phyloP scores from a whole-genome alignment of 2,329 filamentous ascomycete species.

The Apiospora phragmitis region DNA sequence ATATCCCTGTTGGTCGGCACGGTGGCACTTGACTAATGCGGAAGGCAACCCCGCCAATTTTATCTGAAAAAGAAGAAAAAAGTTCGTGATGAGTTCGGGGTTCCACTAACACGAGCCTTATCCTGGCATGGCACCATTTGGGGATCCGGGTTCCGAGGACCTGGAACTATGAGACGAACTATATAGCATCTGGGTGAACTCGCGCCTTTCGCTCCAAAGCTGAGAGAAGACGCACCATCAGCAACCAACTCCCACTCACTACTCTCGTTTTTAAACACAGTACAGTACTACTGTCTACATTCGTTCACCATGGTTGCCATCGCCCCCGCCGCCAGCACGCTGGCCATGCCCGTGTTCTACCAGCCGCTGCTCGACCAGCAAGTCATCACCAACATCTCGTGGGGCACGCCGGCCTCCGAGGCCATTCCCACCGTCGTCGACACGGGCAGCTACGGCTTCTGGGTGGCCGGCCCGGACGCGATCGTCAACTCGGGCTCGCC shows the following conservation, averaged over 20 bases:
- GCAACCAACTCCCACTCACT: background rate
- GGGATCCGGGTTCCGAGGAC: background rate
- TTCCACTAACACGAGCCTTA: constrained; percentile 3
- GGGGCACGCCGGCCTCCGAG: constrained; percentile 3
- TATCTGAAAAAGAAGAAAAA: background rate
- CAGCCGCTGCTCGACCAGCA: constrained; percentile 7
- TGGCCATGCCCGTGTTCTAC: constrained; percentile 12
- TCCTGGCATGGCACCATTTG: background rate
- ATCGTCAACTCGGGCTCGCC: constrained; percentile 14
- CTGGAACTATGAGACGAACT: background rate
- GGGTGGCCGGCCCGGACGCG: constrained; percentile 11
- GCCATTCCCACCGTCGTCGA: constrained; percentile 11
- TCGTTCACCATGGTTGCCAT: constrained; percentile 17
- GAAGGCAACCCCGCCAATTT: background rate
- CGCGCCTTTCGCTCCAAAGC: background rate
- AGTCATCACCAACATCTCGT: constrained; percentile 14
- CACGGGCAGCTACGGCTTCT: constrained; percentile 14
- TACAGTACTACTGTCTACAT: no score
- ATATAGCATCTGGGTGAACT: background rate
- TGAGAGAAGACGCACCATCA: background rate
- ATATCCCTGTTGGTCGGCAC: background rate
- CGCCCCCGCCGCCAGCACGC: constrained; percentile 13
- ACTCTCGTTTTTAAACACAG: background rate
- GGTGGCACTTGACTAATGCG: background rate
- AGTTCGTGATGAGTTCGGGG: background rate